Conservation (phyloP, 768 basidiomycete genomes). For the Pleurotus cornucopiae region DNA sequence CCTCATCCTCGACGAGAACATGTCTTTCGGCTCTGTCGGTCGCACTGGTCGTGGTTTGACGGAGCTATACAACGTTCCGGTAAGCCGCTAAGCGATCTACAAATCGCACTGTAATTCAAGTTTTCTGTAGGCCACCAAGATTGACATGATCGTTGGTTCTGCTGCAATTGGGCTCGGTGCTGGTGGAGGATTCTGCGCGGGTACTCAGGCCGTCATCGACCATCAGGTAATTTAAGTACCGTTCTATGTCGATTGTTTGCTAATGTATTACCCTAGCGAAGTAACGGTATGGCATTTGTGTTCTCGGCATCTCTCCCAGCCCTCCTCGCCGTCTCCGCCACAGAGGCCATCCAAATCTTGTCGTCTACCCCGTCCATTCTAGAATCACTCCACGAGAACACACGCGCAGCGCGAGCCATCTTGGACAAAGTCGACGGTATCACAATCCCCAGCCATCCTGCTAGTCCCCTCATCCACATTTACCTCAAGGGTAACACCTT, state of each 20-base stretch:
- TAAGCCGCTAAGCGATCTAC: conserved; percentile 30
- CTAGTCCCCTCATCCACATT: conserved; percentile 88
- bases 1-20: conserved; percentile 88
- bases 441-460: conserved; percentile 79
- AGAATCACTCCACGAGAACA: conserved; percentile 74
- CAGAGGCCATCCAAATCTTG: conserved; percentile 80
- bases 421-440: conserved; percentile 82
- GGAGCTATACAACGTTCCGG: conserved; percentile 90
- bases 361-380: conserved; percentile 74
- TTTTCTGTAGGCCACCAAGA: conserved; percentile 64
- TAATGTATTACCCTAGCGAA: conserved; percentile 50
- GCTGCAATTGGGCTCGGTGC: conserved; percentile 80
- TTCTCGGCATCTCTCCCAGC: conserved; percentile 95
- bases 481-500: conserved; percentile 21
- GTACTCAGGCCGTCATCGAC: conserved; percentile 73
- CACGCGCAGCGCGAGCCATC: conserved; percentile 69
- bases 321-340: conserved; percentile 82
- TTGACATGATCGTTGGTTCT: conserved; percentile 95
- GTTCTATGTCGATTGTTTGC: not conserved
- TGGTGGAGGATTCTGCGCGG: conserved; percentile 93
- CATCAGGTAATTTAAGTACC: conserved; percentile 62
- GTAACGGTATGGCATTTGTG: conserved; percentile 93
- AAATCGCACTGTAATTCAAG: not conserved
- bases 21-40: conserved; percentile 92
- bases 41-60: conserved; percentile 93